phyloP scores from a whole-genome alignment of 1,284 basidiomycete genomes.

The Trametes sp. region DNA sequence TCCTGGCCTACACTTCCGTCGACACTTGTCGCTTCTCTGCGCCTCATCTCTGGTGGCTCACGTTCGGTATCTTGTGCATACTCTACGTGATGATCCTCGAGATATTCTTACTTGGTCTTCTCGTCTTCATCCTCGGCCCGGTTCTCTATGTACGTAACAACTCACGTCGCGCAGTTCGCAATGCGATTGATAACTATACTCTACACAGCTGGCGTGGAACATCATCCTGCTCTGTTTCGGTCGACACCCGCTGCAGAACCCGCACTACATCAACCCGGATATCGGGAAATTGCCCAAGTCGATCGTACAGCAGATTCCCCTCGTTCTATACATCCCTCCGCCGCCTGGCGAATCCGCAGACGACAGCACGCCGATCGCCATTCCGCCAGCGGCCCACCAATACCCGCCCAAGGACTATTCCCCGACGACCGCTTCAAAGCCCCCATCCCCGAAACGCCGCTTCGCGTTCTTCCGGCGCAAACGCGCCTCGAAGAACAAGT shows the following conservation, averaged over 20 bases:
- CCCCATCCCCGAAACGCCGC: constrained; percentile 6
- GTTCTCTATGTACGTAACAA: constrained; percentile 70
- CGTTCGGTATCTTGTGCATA: constrained; percentile 78
- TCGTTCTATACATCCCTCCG: constrained; percentile 83
- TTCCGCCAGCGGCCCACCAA: constrained; percentile 54
- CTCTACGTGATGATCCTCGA: constrained; percentile 80
- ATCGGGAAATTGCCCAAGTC: constrained; percentile 74
- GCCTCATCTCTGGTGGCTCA: constrained; percentile 85
- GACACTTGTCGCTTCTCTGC: constrained; percentile 72
- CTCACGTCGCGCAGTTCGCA: background rate
- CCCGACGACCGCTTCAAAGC: constrained; percentile 7
- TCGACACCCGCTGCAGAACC: constrained; percentile 76
- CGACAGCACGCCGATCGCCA: constrained; percentile 44
- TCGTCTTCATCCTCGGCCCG: constrained; percentile 80
- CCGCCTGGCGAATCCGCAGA: constrained; percentile 59
- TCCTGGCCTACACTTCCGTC: constrained; percentile 77
- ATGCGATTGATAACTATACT: constrained; percentile 2
- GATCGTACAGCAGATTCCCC: constrained; percentile 77
- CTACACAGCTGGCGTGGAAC: constrained; percentile 71
- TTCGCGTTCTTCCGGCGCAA: constrained; percentile 60
- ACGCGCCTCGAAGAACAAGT: constrained; percentile 16
- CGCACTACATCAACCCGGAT: constrained; percentile 74
- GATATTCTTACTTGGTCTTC: constrained; percentile 71
- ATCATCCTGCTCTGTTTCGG: constrained; percentile 78
- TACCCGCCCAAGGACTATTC: constrained; percentile 64